Evolutionary conservation across 1,139 yeast genomes (phyloP), one percentile per base, ranked within the genome.

Genomic region (Hansenula sp.): DNA sequence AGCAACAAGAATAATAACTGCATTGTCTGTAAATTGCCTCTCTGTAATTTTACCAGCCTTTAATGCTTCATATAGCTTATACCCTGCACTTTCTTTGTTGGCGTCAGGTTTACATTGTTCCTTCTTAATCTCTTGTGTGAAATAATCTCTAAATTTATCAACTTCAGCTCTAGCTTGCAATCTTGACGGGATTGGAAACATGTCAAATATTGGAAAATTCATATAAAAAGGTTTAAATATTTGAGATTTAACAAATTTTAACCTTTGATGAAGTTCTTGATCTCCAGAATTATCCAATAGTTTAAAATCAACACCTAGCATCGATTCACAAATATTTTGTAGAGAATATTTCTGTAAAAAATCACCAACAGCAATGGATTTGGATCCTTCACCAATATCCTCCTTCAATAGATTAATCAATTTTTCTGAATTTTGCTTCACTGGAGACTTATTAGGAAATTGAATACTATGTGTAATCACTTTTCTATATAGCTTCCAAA

Each of bases 1-100:
- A 0, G 85, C 71, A 35, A 79, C 75, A 60, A 78, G 61, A 3
- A 77, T 60, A 22, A 79, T 78, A 16, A 77, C 72, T n/a, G 77
- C 67, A 56, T 79, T 79, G 52, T 79, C 84, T 3, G 66, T 57
- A 44, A 76, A 67, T 48, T 78, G 82, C 37, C 69, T 64, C 37
- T 66, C 61, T 2, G 71, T 64, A 2, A 79, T 61, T 2, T 46
- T 45, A 0, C 68, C 71, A 5, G 50, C 50, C 5, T 64, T 55
- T 32, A 64, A 57, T 1, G 79, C 77, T 18, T 62, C 52, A 17
- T 65, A 56, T 17, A 77, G 56, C 29, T 60, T 56, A 36, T 58
- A 65, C 20, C 60, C 64, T 6, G 61, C 59, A 46, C 61, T 49
- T 31, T 59, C 43, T 20, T 52, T 52, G 36, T 59, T 60, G 5